phyloP scores from a whole-genome alignment of 176 grass and related monocot genomes.

The Avena atlantica region DNA sequence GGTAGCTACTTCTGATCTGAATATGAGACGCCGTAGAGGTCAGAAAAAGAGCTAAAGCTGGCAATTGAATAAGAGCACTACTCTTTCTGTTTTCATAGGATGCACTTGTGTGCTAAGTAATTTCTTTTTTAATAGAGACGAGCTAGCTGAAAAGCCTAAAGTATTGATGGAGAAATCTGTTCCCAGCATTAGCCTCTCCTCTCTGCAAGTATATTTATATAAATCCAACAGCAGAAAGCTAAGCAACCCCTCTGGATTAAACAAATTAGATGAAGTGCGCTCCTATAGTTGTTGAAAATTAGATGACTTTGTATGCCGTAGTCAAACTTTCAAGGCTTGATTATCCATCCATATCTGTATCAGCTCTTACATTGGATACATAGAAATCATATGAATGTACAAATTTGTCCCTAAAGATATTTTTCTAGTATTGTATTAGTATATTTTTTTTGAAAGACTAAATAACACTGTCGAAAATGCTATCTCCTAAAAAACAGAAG shows the following conservation, averaged over 20 bases:
- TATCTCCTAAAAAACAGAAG: no score
- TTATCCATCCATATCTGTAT: background rate
- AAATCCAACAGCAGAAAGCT: background rate
- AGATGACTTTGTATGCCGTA: background rate
- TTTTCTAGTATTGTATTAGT: background rate
- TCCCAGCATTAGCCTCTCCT: background rate
- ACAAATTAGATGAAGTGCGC: background rate
- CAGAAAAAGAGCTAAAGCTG: background rate
- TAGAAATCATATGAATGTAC: background rate
- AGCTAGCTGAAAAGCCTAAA: background rate
- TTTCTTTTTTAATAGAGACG: background rate
- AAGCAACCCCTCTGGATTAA: background rate
- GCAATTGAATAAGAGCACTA: slow-evolving; percentile 2
- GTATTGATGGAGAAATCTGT: background rate
- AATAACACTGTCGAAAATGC: no score
- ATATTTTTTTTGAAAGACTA: no score
- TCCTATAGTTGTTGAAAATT: background rate
- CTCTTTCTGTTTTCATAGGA: background rate
- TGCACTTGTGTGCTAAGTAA: background rate
- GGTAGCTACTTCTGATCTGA: background rate
- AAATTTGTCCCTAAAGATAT: background rate
- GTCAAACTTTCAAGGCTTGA: background rate
- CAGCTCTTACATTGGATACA: background rate
- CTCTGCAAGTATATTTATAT: background rate
- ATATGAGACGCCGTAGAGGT: background rate